Base-by-base conservation (phyloP, 2,329 filamentous ascomycete genomes). In the Ploettnerulaceae sp. region DNA sequence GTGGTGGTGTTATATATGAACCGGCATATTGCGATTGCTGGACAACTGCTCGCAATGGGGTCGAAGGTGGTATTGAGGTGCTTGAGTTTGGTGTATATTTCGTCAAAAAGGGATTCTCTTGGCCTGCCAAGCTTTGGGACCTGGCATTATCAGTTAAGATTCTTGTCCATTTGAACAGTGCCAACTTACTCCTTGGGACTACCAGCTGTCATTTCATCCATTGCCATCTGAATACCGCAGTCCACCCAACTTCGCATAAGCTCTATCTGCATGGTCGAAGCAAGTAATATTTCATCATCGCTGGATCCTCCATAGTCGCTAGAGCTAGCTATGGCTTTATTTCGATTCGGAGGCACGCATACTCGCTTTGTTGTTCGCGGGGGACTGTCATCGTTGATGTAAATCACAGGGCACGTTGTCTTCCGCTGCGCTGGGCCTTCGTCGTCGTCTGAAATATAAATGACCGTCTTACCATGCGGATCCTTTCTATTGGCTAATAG, bases 241-340 rank as follows among this genome's bases (percentile, higher is more conserved):
- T 49, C 47, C 12, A 46, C 47, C 47, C 36, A 49, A 14, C 24
- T 42, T 6, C 41, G 47, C 47, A 49, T 49, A 14, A 45, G 29
- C 12, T 45, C 37, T 3, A 45, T 9, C 26, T 39, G 29, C 22
- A 33, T 6, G 26, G 28, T 15, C n/a, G 24, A 28, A 9, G 38
- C 25, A 17, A 17, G 11, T 20, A 31, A 22, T 7, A 33, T 18
- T 12, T 33, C 39, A 18, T 42, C 34, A 20, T 44, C 25, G 15
- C 33, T 44, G 18, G 34, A 29, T 15, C 33, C 34, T 24, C 29
- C 39, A 26, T 26, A 15, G 9, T 35, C 31, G 22, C 40, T 35
- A 4, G 40, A 34, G 22, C 40, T 35, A n/a, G 22, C 40, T 1
- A 35, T 14, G 12, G 11, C 7, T 18, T 18, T 43, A 12, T 20